Base-by-base conservation (phyloP, 352 stramenopile genomes). In the Blastocystis sp. region DNA sequence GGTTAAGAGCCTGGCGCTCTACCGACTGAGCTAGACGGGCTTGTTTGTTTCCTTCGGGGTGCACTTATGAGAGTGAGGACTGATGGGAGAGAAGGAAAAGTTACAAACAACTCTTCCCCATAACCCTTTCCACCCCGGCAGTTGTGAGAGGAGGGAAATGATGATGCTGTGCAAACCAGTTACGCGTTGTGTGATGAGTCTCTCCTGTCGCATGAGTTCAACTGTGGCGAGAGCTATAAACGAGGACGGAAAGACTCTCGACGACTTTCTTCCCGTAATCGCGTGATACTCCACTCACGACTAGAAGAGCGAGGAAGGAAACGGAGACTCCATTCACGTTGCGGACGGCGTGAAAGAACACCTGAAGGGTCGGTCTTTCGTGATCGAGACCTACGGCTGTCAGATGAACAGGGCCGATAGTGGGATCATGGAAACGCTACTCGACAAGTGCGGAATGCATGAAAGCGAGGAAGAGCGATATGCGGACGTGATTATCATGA, bases 381-480 rank as follows among this genome's bases (percentile, higher is more conserved):
- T 89, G 57, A 90, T 97, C 43, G 93, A 96, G 91, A 99, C 96
- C 14, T 98, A 98, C 91, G 96, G 97, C 9, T 99, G 97, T 92
- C 96, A 99, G 92, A 99, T 99, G 96, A 99, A 99, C 91, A 95
- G 97, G 69, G 95, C 94, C 82, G 97, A 99, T 92, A 97, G 94
- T 71, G 96, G 99, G 90, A 98, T 99, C 91, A 95, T 99, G 62
- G 93, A 94, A 21, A 92, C 94, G 48, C 95, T 99, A 54, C 91
- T 99, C 40, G 89, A 97, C 2, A 89, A 92, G 71, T 61, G 89
- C 57, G 91, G 91, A 45, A 91, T 90, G 78, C 89, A 70, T 11
- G 89, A 94, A 43, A 92, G 93, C 3, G 19, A 87, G 21, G 89
- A 92, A 3, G 91, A 93, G 69, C 92, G 95, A 10, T 90, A 93